Evolutionary conservation across 192 early-diverging fungal species (phyloP).

Genomic region (Backusella westeae): DNA sequence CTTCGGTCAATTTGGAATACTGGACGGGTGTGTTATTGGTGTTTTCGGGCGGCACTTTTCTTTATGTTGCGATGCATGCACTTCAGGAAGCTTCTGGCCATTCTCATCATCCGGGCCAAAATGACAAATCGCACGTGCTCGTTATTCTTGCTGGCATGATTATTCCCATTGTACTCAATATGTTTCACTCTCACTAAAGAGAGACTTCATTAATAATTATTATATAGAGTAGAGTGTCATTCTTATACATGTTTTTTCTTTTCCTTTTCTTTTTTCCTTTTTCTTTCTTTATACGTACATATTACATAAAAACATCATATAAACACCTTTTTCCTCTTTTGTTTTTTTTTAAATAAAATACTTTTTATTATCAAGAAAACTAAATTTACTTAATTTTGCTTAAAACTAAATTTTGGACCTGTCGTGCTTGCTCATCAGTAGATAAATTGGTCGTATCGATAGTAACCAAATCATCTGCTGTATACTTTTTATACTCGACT

Average conservation of each 20-base stretch:
- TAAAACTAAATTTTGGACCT: not conserved
- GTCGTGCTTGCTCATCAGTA: not conserved
- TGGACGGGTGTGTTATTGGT: conserved; percentile 83
- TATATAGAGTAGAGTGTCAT: not conserved
- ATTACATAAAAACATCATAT: not conserved
- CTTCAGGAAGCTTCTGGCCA: conserved; percentile 44
- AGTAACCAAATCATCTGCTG: not conserved
- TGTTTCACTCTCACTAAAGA: conserved; percentile 31
- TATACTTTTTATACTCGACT: not conserved
- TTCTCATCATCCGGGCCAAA: conserved; percentile 6
- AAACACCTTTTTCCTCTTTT: not conserved
- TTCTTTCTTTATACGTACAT: not conserved
- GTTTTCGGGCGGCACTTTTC: conserved; percentile 88
- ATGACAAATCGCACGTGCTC: conserved; percentile 4
- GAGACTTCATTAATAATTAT: not conserved
- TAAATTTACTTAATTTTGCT: not conserved
- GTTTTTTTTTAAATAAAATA: not conserved
- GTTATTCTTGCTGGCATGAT: conserved; percentile 31
- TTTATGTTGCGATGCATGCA: conserved; percentile 88
- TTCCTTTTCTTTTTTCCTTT: no score
- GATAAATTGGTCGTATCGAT: not conserved
- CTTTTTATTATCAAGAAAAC: not conserved
- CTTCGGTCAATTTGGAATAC: conserved; percentile 50
- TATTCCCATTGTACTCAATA: conserved; percentile 29
- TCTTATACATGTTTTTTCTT: not conserved